Evolutionary conservation across 805 yeast species (phyloP).

Genomic region (Pichia cephalocereana): DNA sequence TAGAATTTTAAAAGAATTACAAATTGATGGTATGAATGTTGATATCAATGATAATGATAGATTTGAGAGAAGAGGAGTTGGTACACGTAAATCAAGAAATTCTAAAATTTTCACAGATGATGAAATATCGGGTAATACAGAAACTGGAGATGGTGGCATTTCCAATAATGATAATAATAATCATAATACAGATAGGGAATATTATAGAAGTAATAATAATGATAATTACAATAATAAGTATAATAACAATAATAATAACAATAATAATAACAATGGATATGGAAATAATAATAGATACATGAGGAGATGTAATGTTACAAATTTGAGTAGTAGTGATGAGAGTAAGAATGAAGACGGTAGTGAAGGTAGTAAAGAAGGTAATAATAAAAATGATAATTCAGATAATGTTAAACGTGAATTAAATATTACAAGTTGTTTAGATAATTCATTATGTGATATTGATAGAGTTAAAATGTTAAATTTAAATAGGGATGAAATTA

Average conservation of each 20-base stretch:
- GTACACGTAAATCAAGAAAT: background rate
- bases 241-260: too few relatives aligned
- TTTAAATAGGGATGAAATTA: conserved; percentile 7
- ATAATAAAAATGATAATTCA: background rate
- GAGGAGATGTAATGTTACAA: background rate
- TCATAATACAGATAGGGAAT: background rate
- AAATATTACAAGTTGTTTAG: conserved; percentile 10
- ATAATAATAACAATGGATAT: background rate
- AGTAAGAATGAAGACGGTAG: background rate
- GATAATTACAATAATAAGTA: too few relatives aligned
- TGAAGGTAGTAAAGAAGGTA: background rate
- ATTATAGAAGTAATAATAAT: too few relatives aligned
- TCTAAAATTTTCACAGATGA: background rate
- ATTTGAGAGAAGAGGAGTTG: background rate
- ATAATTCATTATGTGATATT: conserved; percentile 4
- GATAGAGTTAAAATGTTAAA: conserved; percentile 10
- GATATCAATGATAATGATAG: conserved; percentile 2
- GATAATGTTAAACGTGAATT: conserved; percentile 1
- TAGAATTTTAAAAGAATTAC: conserved; percentile 7
- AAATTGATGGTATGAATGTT: conserved; percentile 8
- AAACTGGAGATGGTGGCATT: too few relatives aligned
- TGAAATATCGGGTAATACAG: background rate
- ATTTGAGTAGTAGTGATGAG: background rate
- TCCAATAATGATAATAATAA: too few relatives aligned
- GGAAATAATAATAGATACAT: background rate